Conservation (phyloP, 108 stramenopile genomes). For the Discostella stelligeroides region DNA sequence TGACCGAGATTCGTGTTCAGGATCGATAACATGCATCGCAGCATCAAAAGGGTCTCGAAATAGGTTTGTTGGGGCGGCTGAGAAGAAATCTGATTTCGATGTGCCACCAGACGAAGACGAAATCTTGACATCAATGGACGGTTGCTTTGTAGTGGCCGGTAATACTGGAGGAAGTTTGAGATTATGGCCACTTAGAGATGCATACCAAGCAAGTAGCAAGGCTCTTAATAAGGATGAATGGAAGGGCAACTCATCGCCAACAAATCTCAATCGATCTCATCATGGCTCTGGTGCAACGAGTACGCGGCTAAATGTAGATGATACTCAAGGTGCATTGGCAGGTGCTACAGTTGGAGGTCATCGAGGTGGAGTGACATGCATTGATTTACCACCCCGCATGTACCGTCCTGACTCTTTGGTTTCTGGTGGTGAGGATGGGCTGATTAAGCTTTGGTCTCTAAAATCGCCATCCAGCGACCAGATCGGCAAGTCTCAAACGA, state of each 20-base stretch:
- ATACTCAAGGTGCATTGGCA: slow-evolving; percentile 34
- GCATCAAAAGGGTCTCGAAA: slow-evolving; percentile 62
- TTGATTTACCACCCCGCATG: slow-evolving; percentile 81
- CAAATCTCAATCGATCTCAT: slow-evolving; percentile 30
- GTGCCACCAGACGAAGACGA: slow-evolving; percentile 52
- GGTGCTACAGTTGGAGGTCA: slow-evolving; percentile 59
- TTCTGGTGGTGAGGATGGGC: slow-evolving; percentile 85
- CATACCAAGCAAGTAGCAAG: slow-evolving; percentile 53
- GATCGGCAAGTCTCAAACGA: slow-evolving; percentile 15
- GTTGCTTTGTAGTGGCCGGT: slow-evolving; percentile 76
- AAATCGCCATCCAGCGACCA: slow-evolving; percentile 43
- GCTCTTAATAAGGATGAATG: slow-evolving; percentile 11
- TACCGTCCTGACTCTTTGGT: slow-evolving; percentile 84
- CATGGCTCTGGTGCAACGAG: slow-evolving; percentile 38
- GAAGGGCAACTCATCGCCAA: slow-evolving; percentile 10
- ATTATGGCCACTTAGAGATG: slow-evolving; percentile 82
- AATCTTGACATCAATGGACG: slow-evolving; percentile 72
- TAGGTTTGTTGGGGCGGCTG: slow-evolving; percentile 27
- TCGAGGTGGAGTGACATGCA: slow-evolving; percentile 81
- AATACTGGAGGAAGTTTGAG: slow-evolving; percentile 82
- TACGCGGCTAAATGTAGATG: slow-evolving; percentile 27
- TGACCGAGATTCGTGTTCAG: slow-evolving; percentile 72
- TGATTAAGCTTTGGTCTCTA: slow-evolving; percentile 86
- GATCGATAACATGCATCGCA: slow-evolving; percentile 80
- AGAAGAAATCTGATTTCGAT: slow-evolving; percentile 27